Conservation (phyloP, 2,329 filamentous ascomycete species). For the Aspergillus sojae region DNA sequence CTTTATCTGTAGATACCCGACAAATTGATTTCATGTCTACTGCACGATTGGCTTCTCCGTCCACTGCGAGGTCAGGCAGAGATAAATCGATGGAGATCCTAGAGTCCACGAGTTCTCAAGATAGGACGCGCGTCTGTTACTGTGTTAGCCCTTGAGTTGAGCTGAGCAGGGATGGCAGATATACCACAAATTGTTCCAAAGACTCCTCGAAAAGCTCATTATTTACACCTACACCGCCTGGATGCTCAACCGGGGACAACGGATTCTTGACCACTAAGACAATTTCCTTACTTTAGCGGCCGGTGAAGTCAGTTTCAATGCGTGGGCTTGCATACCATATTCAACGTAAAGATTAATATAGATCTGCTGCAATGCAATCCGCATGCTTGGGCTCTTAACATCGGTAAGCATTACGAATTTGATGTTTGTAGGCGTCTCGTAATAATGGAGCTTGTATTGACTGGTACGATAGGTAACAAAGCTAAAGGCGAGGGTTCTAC, state of each 20-base stretch:
- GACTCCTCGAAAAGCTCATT: constrained; percentile 68
- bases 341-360: constrained; percentile 98
- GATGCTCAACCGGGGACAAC: constrained; percentile 63
- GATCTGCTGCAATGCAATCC: constrained; percentile 94
- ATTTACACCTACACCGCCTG: constrained; percentile 63
- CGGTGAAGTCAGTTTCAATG: not conserved
- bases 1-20: not conserved
- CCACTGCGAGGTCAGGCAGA: not conserved
- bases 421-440: constrained; percentile 93
- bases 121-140: constrained; percentile 35
- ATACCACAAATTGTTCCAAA: constrained; percentile 54
- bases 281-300: not conserved
- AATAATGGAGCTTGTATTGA: constrained; percentile 98
- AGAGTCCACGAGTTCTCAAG: constrained; percentile 20
- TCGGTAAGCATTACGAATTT: constrained; percentile 98
- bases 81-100: not conserved
- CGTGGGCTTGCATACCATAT: constrained; percentile 62
- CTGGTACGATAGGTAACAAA: constrained; percentile 93
- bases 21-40: not conserved
- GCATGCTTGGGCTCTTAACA: constrained; percentile 83
- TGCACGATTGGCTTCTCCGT: not conserved
- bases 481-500: constrained; percentile 47
- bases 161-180: constrained; percentile 17
- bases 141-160: constrained; percentile 22
- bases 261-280: constrained; percentile 66